Conservation (phyloP, 192 early-diverging fungal species). For the Backusella morwellensis region DNA sequence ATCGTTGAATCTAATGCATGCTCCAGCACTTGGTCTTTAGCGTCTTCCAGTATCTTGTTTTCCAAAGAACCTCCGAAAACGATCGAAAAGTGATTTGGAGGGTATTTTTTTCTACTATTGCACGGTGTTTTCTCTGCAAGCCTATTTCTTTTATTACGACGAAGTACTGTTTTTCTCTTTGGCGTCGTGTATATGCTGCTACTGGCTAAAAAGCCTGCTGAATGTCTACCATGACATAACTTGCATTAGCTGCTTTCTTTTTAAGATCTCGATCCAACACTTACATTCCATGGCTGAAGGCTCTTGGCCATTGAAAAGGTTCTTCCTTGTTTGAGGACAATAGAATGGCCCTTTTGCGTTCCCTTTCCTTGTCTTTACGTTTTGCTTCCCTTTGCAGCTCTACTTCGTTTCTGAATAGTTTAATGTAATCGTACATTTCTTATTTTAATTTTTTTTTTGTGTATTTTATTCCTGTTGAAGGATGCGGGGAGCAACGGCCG, state of each 20-base stretch:
- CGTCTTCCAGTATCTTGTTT: neutral
- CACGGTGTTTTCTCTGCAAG: neutral
- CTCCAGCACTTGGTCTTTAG: neutral
- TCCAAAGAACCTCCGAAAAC: neutral
- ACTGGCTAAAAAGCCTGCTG: neutral
- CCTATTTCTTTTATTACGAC: neutral
- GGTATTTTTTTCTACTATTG: no score
- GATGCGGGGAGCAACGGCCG: conserved; percentile 4
- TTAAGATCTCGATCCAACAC: neutral
- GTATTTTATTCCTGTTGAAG: neutral
- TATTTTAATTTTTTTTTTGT: neutral
- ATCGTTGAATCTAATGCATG: neutral
- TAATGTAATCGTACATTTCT: neutral
- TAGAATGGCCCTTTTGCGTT: neutral
- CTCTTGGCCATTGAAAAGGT: neutral
- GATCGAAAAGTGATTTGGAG: no score
- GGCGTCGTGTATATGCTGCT: neutral
- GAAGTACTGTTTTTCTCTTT: neutral
- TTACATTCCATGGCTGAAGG: neutral
- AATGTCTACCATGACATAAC: neutral
- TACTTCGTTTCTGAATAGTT: neutral
- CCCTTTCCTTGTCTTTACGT: neutral
- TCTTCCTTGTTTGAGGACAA: neutral
- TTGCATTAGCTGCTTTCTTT: neutral
- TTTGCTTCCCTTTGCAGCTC: neutral